These are phyloP conservation scores for Truncatella angustata DNA, from an alignment of 2,329 filamentous ascomycete species.

Conservation along the genomic window DNA sequence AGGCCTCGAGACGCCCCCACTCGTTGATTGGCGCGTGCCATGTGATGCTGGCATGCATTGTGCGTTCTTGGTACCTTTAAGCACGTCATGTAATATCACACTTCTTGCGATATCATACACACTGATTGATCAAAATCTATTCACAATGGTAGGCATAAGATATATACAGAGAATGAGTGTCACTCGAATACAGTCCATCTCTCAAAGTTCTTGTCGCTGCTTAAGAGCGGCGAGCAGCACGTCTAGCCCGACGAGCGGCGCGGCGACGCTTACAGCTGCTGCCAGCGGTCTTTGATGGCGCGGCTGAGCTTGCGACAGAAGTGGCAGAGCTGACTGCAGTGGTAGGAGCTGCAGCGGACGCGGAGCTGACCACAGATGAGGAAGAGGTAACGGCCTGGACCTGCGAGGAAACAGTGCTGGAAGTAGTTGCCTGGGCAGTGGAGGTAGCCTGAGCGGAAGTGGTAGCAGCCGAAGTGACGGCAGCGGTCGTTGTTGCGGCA, in stretches of 20 bases:
- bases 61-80: too few relatives aligned
- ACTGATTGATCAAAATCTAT: too few relatives aligned
- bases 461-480: neutral
- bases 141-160: neutral
- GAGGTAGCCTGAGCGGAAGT: neutral
- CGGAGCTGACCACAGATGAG: neutral
- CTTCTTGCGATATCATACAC: too few relatives aligned
- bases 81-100: neutral
- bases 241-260: too few relatives aligned
- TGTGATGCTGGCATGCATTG: too few relatives aligned
- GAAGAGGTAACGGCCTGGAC: neutral
- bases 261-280: constrained; percentile 2
- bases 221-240: neutral
- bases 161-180: neutral
- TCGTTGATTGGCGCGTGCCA: too few relatives aligned
- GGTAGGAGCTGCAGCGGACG: neutral
- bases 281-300: neutral
- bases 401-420: neutral
- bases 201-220: neutral
- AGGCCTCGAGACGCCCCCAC: too few relatives aligned
- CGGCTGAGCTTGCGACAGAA: neutral
- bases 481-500: neutral
- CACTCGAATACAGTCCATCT: neutral
- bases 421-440: neutral
- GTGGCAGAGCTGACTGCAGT: neutral